Evolutionary conservation across 140 eudicot genomes (phyloP).

Genomic region (Artemisia princeps): DNA sequence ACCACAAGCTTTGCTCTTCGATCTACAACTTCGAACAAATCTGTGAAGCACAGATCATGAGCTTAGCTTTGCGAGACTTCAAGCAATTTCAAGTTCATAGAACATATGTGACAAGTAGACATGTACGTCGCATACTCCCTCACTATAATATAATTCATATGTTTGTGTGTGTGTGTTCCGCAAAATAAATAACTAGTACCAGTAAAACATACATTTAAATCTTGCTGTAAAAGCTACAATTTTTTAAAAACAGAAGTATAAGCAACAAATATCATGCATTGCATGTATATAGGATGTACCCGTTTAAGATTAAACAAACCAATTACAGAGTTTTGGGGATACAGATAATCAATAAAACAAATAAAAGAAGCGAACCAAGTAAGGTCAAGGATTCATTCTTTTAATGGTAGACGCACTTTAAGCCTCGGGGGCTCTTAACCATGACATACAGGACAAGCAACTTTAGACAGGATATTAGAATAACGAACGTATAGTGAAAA

Average conservation of each 20-base stretch:
- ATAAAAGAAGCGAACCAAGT: too few relatives aligned
- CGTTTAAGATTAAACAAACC: not conserved
- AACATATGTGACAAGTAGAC: slow-evolving; percentile 2
- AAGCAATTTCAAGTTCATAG: slow-evolving; percentile 15
- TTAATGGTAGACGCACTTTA: too few relatives aligned
- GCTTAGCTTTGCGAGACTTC: slow-evolving; percentile 3
- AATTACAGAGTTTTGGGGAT: not conserved
- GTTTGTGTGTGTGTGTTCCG: not conserved
- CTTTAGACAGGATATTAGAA: too few relatives aligned
- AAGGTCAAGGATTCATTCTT: too few relatives aligned
- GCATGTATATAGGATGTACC: not conserved
- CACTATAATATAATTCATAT: slow-evolving; percentile 1
- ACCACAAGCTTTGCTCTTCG: slow-evolving; percentile 93
- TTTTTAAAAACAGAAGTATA: slow-evolving; percentile 16
- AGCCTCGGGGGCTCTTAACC: too few relatives aligned
- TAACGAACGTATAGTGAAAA: too few relatives aligned
- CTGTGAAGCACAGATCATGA: slow-evolving; percentile 41
- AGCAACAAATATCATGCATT: slow-evolving; percentile 3
- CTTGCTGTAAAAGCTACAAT: slow-evolving; percentile 18
- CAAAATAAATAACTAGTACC: slow-evolving; percentile 9
- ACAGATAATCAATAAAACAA: too few relatives aligned
- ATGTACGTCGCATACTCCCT: slow-evolving; percentile 18
- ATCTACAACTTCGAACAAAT: slow-evolving; percentile 95
- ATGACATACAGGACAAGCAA: too few relatives aligned
- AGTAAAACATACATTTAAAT: not conserved